phyloP scores from a whole-genome alignment of 345 rosid species.

The Cardamine occulta region DNA sequence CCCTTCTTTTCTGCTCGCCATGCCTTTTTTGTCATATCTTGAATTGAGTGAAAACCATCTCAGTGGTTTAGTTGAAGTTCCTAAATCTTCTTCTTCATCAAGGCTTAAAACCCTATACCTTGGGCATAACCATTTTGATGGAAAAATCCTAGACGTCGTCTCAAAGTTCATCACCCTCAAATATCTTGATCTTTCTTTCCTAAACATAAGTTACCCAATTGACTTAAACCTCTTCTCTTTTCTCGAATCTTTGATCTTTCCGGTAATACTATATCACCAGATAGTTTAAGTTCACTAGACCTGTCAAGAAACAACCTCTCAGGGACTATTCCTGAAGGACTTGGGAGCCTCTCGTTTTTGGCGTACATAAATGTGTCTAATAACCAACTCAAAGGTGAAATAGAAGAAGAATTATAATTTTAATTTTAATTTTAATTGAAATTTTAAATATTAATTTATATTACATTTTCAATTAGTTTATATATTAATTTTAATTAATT shows the following conservation, averaged over 20 bases:
- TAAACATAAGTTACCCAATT: too few species aligned
- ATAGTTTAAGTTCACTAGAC: background rate
- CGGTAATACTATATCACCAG: background rate
- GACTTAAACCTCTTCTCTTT: too few species aligned
- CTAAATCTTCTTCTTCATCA: background rate
- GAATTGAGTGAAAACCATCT: background rate
- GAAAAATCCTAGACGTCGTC: too few species aligned
- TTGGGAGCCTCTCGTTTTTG: conserved; percentile 18
- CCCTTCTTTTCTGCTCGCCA: background rate
- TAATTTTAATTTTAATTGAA: too few species aligned
- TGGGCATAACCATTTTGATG: too few species aligned
- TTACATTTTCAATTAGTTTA: too few species aligned
- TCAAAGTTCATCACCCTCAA: too few species aligned
- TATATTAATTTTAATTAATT: too few species aligned
- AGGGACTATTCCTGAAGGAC: conserved; percentile 29
- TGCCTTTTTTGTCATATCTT: background rate
- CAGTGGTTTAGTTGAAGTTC: background rate
- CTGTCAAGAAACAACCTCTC: conserved; percentile 27
- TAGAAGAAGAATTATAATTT: too few species aligned
- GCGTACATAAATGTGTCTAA: conserved; percentile 21
- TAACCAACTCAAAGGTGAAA: background rate
- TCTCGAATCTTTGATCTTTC: background rate
- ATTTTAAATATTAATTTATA: too few species aligned
- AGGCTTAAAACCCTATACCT: background rate
- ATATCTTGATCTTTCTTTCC: too few species aligned